Percentiles rank a stretch among this genome's conserved stretches.
Conservation (phyloP, 345 rosid genomes). For the Sonneratia alba region DNA sequence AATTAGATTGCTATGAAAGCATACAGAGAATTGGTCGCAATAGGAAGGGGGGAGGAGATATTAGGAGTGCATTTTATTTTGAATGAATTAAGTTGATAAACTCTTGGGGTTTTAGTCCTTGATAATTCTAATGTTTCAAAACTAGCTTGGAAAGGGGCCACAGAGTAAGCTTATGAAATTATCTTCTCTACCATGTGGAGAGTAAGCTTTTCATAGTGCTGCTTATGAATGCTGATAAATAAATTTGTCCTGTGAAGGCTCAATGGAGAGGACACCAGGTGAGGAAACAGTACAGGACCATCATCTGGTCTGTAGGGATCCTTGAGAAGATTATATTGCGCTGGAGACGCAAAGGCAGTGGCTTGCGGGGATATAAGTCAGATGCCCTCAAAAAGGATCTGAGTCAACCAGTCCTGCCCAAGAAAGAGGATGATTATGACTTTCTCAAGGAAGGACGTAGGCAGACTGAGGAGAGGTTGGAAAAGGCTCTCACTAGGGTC, state of each 20-base stretch:
- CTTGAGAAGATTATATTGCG: slow-evolving; percentile 87
- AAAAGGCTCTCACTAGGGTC: slow-evolving; percentile 81
- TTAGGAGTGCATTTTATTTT: neutral
- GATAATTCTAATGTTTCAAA: neutral
- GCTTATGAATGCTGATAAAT: slow-evolving; percentile 8
- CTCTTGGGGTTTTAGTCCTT: neutral
- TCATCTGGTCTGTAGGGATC: slow-evolving; percentile 83
- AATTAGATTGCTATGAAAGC: neutral
- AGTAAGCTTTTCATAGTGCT: neutral
- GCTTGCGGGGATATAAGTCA: slow-evolving; percentile 63
- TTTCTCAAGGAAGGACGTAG: slow-evolving; percentile 80
- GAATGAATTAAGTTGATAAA: neutral
- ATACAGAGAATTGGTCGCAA: neutral
- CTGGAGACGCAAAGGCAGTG: slow-evolving; percentile 90
- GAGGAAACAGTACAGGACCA: slow-evolving; percentile 59
- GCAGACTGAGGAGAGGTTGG: slow-evolving; percentile 77
- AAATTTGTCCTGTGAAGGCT: slow-evolving; percentile 40
- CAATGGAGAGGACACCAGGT: slow-evolving; percentile 91
- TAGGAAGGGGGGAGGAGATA: neutral
- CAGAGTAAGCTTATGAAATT: neutral
- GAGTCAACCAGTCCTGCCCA: slow-evolving; percentile 22
- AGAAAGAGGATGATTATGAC: slow-evolving; percentile 76
- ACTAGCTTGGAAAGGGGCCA: neutral
- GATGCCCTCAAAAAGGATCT: slow-evolving; percentile 36
- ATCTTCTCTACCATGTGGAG: neutral